Conservation (phyloP, 306 rosid species). For the Gastrolobium villosum region DNA sequence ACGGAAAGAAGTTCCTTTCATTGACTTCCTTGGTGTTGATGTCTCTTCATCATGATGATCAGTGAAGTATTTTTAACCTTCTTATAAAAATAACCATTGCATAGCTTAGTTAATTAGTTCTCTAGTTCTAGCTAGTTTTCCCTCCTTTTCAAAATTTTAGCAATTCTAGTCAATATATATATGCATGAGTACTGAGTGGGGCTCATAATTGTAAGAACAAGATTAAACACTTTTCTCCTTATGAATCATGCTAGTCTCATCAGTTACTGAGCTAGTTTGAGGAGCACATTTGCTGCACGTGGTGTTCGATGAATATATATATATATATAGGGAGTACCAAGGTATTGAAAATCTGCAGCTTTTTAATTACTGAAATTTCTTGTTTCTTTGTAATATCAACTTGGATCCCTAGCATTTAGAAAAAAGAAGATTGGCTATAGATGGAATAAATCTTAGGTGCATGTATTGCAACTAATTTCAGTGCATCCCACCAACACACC, state of each 20-base stretch:
- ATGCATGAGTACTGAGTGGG: not conserved
- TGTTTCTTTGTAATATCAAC: not conserved
- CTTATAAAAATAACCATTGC: not conserved
- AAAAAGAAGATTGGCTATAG: too few relatives aligned
- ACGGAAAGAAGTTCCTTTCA: constrained; percentile 57
- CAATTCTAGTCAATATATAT: too few relatives aligned
- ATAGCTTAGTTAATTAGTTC: not conserved
- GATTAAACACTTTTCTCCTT: not conserved
- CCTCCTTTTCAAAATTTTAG: too few relatives aligned
- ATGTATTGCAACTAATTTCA: too few relatives aligned
- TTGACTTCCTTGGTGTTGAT: constrained; percentile 76
- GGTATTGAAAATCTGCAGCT: constrained; percentile 16
- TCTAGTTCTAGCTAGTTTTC: not conserved
- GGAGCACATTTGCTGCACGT: not conserved
- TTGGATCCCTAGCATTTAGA: too few relatives aligned
- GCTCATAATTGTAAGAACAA: not conserved
- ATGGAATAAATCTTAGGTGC: too few relatives aligned
- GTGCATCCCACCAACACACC: too few relatives aligned
- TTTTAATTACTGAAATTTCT: not conserved
- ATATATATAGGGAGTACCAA: not conserved
- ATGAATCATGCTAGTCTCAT: not conserved
- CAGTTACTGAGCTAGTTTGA: not conserved
- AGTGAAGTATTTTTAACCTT: constrained; percentile 20
- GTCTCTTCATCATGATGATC: constrained; percentile 49
- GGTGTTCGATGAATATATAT: not conserved